phyloP scores from a whole-genome alignment of 2,329 filamentous ascomycete species.

The Xenoacremonium recifei region DNA sequence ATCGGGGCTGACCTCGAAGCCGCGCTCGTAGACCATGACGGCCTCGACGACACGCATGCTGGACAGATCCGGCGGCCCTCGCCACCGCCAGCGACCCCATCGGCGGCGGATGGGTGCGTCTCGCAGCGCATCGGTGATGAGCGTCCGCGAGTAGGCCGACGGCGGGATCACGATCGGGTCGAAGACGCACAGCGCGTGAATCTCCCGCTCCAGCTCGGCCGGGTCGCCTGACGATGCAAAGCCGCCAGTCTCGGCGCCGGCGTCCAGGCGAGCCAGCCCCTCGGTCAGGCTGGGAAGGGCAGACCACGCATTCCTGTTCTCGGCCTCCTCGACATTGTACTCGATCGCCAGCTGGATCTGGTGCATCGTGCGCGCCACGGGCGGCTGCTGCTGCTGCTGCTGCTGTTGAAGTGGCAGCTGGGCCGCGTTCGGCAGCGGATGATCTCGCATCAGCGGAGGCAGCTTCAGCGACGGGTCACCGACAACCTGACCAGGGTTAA shows the following conservation, averaged over 20 bases:
- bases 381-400: slow-evolving; percentile 6
- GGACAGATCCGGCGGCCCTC: slow-evolving; percentile 11
- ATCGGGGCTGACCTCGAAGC: slow-evolving; percentile 13
- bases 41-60: slow-evolving; percentile 16
- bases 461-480: slow-evolving; percentile 9
- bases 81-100: slow-evolving; percentile 22
- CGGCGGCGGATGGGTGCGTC: slow-evolving; percentile 8
- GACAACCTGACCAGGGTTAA: not conserved
- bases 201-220: slow-evolving; percentile 11
- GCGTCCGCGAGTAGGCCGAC: not conserved
- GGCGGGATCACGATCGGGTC: slow-evolving; percentile 11
- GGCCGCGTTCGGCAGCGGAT: slow-evolving; percentile 9
- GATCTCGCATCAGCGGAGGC: slow-evolving; percentile 15
- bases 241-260: slow-evolving; percentile 1
- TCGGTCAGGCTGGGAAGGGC: slow-evolving; percentile 3
- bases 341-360: slow-evolving; percentile 22
- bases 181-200: slow-evolving; percentile 21
- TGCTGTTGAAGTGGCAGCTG: slow-evolving; percentile 12
- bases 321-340: slow-evolving; percentile 19
- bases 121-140: slow-evolving; percentile 5
- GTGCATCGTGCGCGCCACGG: slow-evolving; percentile 16
- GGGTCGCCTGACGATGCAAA: not conserved
- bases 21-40: slow-evolving; percentile 25
- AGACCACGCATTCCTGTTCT: slow-evolving; percentile 9
- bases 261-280: not conserved